These are phyloP conservation scores for Xylariaceae sp. DNA, from an alignment of 2,329 filamentous ascomycete genomes.

Conservation along the genomic window DNA sequence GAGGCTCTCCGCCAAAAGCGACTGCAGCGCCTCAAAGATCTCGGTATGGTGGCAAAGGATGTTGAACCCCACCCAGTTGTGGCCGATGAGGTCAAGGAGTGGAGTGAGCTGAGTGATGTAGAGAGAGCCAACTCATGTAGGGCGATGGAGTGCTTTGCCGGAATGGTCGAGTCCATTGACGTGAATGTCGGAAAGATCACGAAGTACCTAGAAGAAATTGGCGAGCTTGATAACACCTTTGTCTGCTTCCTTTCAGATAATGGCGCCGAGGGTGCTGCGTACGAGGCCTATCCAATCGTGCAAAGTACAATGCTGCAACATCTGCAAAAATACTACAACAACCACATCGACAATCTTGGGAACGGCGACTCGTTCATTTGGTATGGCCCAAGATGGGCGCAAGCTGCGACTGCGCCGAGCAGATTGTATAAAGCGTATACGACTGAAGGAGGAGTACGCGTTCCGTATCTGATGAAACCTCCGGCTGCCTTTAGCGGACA, in stretches of 20 bases:
- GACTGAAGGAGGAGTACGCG: constrained; percentile 57
- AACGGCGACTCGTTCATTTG: constrained; percentile 63
- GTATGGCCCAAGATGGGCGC: constrained; percentile 64
- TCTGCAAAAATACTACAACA: constrained; percentile 62
- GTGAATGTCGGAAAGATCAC: constrained; percentile 64
- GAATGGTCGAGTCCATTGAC: constrained; percentile 69
- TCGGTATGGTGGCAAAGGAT: constrained; percentile 59
- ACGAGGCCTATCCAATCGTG: constrained; percentile 64
- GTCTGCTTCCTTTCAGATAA: constrained; percentile 69
- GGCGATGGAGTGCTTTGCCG: constrained; percentile 68
- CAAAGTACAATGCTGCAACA: constrained; percentile 57
- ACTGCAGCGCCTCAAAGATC: constrained; percentile 59
- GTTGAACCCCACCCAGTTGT: constrained; percentile 58
- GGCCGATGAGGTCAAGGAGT: constrained; percentile 54
- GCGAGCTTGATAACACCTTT: constrained; percentile 68
- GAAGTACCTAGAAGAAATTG: constrained; percentile 59
- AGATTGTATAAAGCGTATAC: constrained; percentile 50
- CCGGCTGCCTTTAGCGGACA: constrained; percentile 38
- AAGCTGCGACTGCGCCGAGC: constrained; percentile 46
- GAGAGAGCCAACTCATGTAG: constrained; percentile 54
- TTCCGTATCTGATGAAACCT: constrained; percentile 57
- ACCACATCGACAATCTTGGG: constrained; percentile 63
- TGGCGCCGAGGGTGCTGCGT: constrained; percentile 63
- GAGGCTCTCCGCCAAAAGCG: constrained; percentile 59
- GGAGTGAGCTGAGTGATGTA: constrained; percentile 53